A percentile compares a stretch with the other conserved stretches of the same genome.
phyloP scores from a whole-genome alignment of 176 grass and related monocot genomes.

The Oryza longistaminata region DNA sequence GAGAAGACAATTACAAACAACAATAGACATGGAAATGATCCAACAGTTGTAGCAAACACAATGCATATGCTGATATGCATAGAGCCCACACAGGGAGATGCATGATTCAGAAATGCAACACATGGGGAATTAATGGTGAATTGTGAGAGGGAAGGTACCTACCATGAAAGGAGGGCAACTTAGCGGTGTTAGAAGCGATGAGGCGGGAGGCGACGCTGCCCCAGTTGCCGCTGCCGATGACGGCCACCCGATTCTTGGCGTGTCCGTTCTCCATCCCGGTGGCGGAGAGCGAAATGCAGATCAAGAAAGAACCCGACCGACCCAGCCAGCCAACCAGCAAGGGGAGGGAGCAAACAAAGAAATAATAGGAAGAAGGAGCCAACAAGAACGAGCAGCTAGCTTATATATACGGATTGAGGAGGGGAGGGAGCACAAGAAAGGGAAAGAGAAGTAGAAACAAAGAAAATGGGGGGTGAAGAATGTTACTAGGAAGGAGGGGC shows the following conservation, averaged over 20 bases:
- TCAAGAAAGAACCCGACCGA: not conserved
- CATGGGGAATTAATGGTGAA: not conserved
- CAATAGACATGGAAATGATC: not conserved
- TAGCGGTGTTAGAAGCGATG: conserved; percentile 87
- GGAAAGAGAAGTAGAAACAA: not conserved
- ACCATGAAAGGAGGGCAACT: conserved; percentile 70
- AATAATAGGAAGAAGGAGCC: not conserved
- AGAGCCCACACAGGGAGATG: not conserved
- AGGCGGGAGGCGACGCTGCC: conserved; percentile 90
- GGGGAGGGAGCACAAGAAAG: not conserved
- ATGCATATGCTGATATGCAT: not conserved
- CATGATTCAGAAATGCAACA: not conserved
- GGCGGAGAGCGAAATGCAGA: conserved; percentile 24
- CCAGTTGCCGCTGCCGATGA: conserved; percentile 96
- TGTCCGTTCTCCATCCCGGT: conserved; percentile 54
- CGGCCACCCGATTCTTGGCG: conserved; percentile 61
- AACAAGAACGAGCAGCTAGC: not conserved
- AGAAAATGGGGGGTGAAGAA: conserved; percentile 10
- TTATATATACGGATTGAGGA: conserved; percentile 10
- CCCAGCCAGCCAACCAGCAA: not conserved
- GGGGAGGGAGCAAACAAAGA: not conserved
- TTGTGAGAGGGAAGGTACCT: not conserved
- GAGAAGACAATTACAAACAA: not conserved
- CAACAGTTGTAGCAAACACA: not conserved
- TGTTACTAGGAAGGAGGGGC: conserved; percentile 31